Evolutionary conservation across 2,329 filamentous ascomycete genomes (phyloP).

Genomic region (Cercospora zeina): DNA sequence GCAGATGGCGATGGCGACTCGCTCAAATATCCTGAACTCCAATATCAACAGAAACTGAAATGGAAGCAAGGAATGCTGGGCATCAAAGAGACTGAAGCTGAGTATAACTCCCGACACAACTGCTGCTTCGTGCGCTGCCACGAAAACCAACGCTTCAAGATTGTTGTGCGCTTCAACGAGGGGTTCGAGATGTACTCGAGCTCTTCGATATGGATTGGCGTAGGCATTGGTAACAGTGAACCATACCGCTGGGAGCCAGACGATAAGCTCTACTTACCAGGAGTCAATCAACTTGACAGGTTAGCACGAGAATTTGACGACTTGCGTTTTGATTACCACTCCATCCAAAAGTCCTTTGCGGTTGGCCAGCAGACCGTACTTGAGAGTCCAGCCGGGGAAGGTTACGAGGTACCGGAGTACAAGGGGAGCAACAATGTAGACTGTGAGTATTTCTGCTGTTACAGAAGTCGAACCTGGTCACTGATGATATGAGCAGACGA

Average conservation of each 20-base stretch:
- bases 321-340: not conserved
- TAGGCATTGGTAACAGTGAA: not conserved
- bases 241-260: not conserved
- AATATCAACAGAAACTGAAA: not conserved
- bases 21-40: not conserved
- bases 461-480: not conserved
- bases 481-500: not conserved
- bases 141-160: not conserved
- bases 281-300: too few relatives aligned
- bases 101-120: not conserved
- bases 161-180: not conserved
- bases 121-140: not conserved
- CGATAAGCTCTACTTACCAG: too few relatives aligned
- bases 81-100: not conserved
- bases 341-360: not conserved
- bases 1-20: not conserved
- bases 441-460: not conserved
- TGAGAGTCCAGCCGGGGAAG: not conserved
- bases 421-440: not conserved
- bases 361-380: not conserved
- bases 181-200: not conserved
- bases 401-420: not conserved
- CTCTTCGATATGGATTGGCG: not conserved
- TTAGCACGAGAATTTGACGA: too few relatives aligned
- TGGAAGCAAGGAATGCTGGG: not conserved